Evolutionary conservation across 441 rosid genomes (phyloP).

Genomic region (Francoa sonchifolia): DNA sequence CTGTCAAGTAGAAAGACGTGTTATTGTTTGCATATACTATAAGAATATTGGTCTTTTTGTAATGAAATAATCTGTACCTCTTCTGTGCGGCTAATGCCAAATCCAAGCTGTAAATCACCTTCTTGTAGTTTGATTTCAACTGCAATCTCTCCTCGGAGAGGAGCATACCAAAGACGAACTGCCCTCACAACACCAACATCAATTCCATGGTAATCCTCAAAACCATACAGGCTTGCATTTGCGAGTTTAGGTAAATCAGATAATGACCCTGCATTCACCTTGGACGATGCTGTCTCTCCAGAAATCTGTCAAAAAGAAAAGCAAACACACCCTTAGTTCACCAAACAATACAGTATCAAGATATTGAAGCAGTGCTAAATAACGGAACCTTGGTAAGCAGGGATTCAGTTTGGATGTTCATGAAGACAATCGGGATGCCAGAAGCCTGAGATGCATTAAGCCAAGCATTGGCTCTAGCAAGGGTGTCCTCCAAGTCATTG

Average conservation of each 20-base stretch:
- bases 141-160: slow-evolving; percentile 51
- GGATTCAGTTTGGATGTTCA: slow-evolving; percentile 86
- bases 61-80: slow-evolving; percentile 34
- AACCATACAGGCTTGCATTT: slow-evolving; percentile 70
- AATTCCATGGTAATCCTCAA: slow-evolving; percentile 93
- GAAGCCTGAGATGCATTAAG: slow-evolving; percentile 62
- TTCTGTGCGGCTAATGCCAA: slow-evolving; percentile 91
- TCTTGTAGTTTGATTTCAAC: slow-evolving; percentile 64
- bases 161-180: slow-evolving; percentile 83
- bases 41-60: background rate
- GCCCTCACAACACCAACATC: slow-evolving; percentile 93
- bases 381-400: slow-evolving; percentile 70
- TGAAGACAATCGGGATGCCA: slow-evolving; percentile 75
- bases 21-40: too few relatives aligned
- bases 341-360: too few relatives aligned
- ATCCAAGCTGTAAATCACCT: slow-evolving; percentile 73
- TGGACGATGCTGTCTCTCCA: slow-evolving; percentile 84
- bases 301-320: slow-evolving; percentile 54
- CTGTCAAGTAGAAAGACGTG: slow-evolving; percentile 26
- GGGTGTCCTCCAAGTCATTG: slow-evolving; percentile 90
- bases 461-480: slow-evolving; percentile 89
- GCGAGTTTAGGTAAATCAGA: slow-evolving; percentile 72
- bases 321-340: too few relatives aligned
- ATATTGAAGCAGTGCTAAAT: background rate
- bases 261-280: slow-evolving; percentile 67